Evolutionary conservation across 169 alveolate genomes (phyloP).

Genomic region (Plasmodium gaboni): DNA sequence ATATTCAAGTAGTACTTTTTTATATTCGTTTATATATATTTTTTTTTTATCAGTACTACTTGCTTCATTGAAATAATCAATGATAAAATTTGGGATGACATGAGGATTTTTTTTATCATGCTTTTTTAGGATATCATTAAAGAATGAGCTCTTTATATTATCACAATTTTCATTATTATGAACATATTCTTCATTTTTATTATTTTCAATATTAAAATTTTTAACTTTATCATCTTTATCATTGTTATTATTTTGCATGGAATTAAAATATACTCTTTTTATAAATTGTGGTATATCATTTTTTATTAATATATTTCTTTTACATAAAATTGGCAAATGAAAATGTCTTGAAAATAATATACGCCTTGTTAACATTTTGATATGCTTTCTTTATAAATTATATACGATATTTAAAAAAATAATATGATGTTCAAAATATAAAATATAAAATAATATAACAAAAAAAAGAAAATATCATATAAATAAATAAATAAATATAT

Average conservation of each 20-base stretch:
- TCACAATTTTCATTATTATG: not conserved
- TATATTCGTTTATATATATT: constrained; percentile 23
- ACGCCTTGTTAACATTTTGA: not conserved
- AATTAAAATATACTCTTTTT: not conserved
- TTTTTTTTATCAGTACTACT: constrained; percentile 3
- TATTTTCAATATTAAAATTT: not conserved
- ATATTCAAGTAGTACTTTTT: constrained; percentile 3
- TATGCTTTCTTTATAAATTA: constrained; percentile 4
- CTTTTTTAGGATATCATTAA: not conserved
- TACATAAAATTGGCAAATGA: not conserved
- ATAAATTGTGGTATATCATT: not conserved
- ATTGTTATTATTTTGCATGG: not conserved
- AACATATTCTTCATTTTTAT: not conserved
- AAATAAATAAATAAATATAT: not conserved
- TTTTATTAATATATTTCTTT: constrained; percentile 10
- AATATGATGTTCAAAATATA: not conserved
- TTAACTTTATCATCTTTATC: not conserved
- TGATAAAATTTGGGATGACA: constrained; percentile 21
- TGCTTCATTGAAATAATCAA: constrained; percentile 6
- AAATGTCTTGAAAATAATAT: not conserved
- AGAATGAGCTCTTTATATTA: not conserved
- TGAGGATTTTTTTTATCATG: constrained; percentile 2
- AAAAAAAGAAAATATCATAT: not conserved
- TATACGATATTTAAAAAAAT: not conserved
- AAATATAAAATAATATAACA: not conserved